Conservation (phyloP, 805 yeast species). For the Candida patagonica region DNA sequence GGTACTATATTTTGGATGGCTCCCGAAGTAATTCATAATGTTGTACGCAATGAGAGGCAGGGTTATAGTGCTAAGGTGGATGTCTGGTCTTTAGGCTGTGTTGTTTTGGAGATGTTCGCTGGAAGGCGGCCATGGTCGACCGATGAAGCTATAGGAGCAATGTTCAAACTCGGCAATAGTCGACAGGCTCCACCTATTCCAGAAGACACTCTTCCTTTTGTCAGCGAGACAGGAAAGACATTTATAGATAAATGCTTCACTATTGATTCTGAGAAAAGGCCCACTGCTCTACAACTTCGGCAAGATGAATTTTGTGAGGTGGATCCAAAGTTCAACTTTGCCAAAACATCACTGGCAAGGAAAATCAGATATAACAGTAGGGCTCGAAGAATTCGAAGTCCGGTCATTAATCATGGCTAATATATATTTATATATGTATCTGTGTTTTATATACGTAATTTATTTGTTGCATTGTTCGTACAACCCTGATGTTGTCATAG, state of each 20-base stretch:
- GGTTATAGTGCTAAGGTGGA: slow-evolving; percentile 98
- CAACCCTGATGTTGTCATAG: too few relatives aligned
- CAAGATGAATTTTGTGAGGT: slow-evolving; percentile 43
- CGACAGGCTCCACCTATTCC: slow-evolving; percentile 94
- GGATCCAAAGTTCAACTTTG: slow-evolving; percentile 39
- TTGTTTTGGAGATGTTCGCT: slow-evolving; percentile 94
- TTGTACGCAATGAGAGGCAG: slow-evolving; percentile 59
- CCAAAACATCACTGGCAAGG: slow-evolving; percentile 45
- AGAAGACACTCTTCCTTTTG: slow-evolving; percentile 62
- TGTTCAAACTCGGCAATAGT: slow-evolving; percentile 76
- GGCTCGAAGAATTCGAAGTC: not conserved
- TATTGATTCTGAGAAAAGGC: slow-evolving; percentile 69
- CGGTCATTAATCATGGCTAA: too few relatives aligned
- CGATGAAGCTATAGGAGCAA: slow-evolving; percentile 88
- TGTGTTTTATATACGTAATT: too few relatives aligned
- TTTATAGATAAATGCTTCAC: slow-evolving; percentile 71
- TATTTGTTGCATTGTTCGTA: too few relatives aligned
- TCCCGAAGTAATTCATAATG: slow-evolving; percentile 91
- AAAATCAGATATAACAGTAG: slow-evolving; percentile 34
- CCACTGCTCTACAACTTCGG: slow-evolving; percentile 67
- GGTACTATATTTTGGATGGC: slow-evolving; percentile 99
- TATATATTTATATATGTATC: too few relatives aligned
- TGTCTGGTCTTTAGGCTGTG: slow-evolving; percentile 98
- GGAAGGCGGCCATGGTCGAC: slow-evolving; percentile 98
- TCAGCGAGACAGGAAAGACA: slow-evolving; percentile 55